Base-by-base conservation (phyloP, 768 basidiomycete genomes). In the Coprinopsis sp. region DNA sequence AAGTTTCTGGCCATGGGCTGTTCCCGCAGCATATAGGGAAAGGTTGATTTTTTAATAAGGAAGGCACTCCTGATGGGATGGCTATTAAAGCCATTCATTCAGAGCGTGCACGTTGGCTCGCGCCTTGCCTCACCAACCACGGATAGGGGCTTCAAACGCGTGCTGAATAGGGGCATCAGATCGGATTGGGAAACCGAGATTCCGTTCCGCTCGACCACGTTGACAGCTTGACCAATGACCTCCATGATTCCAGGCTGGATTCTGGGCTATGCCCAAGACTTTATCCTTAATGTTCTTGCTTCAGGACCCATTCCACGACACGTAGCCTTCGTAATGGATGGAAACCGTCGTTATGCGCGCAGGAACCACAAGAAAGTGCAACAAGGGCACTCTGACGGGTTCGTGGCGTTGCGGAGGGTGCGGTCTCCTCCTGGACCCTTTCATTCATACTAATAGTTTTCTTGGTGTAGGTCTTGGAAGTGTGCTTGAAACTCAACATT, bases 311-410 rank as follows among this genome's bases (percentile, higher is more conserved):
- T 94, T 7, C 96, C 96, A 0, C 65, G 71, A 33, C 96, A 99
- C 69, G 78, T 98, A 23, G 93, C 88, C 2, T 94, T 99, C 61
- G 84, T 95, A 22, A 94, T 99, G 92, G 96, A 99, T 59, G 96
- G 96, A 3, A 97, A 98, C 63, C 72, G 96, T 44, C 75, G 96
- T 10, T 95, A 89, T 59, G 94, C 96, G 1, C 73, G 90, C 63
- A 66, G 70, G 54, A 67, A 77, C 18, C 78, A 82, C 13, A 77
- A 81, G 63, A 62, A 72, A n/a, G 75, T 89, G 16, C 70, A 71
- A 27, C 72, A 91, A 51, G 95, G 96, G 2, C 95, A 99, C 63
- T 69, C 72, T 4, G 84, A 86, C 36, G 96, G 96, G 0, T 98
- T 91, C 62, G 62, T 78, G 36, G 83, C 89, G 3, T 66, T 98